Conservation (phyloP, 1,284 basidiomycete species). For the Baeospora myosura region DNA sequence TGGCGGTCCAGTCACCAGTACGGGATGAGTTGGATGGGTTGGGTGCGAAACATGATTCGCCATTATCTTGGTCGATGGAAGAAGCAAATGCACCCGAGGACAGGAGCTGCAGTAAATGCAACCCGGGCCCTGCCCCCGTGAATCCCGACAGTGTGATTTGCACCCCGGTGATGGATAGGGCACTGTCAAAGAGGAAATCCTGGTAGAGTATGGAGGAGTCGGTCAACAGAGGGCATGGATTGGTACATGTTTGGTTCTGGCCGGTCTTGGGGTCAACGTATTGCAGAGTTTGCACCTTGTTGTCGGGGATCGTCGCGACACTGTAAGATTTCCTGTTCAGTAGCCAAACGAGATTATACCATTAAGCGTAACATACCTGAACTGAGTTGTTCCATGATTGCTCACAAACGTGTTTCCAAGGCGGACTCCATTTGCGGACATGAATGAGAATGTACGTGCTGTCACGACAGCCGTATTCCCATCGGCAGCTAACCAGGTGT, state of each 20-base stretch:
- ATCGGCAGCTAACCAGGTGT: conserved; percentile 81
- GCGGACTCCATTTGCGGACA: conserved; percentile 74
- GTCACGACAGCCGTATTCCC: conserved; percentile 67
- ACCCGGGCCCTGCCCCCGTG: conserved; percentile 72
- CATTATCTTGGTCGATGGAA: conserved; percentile 53
- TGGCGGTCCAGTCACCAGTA: conserved; percentile 65
- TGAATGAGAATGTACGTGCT: conserved; percentile 64
- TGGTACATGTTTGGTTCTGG: conserved; percentile 64
- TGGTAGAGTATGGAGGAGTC: conserved; percentile 75
- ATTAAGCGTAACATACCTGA: conserved; percentile 69
- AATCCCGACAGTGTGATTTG: conserved; percentile 76
- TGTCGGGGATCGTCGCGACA: conserved; percentile 83
- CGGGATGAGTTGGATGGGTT: conserved; percentile 54
- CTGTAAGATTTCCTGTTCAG: conserved; percentile 45
- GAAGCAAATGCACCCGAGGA: conserved; percentile 87
- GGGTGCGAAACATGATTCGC: conserved; percentile 68
- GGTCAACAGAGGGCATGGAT: conserved; percentile 68
- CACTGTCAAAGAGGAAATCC: conserved; percentile 73
- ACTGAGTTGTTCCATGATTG: conserved; percentile 76
- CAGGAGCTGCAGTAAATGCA: conserved; percentile 86
- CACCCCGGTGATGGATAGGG: conserved; percentile 71
- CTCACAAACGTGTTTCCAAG: conserved; percentile 85
- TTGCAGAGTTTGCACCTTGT: conserved; percentile 67
- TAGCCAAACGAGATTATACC: too few species aligned
- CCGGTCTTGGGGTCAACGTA: conserved; percentile 75